These are phyloP conservation scores for Hirsutella minnesotensis DNA, from an alignment of 2,329 filamentous ascomycete species.

Conservation along the genomic window DNA sequence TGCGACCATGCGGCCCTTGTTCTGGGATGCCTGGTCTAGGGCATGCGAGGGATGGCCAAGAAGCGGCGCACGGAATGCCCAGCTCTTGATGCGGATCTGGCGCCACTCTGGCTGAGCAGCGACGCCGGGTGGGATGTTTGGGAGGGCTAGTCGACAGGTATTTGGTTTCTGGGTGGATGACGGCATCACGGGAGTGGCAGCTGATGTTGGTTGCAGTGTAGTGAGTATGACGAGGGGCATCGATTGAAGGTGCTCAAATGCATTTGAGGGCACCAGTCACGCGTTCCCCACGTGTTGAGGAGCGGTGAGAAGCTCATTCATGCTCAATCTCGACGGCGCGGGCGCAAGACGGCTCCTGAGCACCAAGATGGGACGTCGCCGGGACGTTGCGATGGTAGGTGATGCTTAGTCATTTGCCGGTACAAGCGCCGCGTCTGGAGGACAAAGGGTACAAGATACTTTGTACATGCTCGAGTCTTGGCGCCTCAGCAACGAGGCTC, in stretches of 20 bases:
- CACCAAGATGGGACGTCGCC: slow-evolving; percentile 1
- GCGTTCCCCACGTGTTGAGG: background rate
- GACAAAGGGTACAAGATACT: too few species aligned
- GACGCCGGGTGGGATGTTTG: background rate
- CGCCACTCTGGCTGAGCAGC: background rate
- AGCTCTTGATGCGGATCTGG: background rate
- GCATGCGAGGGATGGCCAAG: background rate
- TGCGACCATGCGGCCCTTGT: background rate
- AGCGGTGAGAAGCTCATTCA: background rate
- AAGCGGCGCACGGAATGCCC: background rate
- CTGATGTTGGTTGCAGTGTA: background rate
- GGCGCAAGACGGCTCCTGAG: background rate
- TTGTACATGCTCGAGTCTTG: too few species aligned
- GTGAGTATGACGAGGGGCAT: too few species aligned
- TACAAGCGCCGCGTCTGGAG: too few species aligned
- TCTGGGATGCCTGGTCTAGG: background rate
- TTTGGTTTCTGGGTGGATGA: background rate
- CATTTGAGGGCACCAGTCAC: background rate
- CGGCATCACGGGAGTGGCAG: slow-evolving; percentile 1
- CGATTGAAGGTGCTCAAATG: too few species aligned
- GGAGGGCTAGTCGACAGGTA: background rate
- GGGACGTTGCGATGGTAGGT: background rate
- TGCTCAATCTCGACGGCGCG: background rate
- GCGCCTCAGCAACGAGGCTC: too few species aligned
- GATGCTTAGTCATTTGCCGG: background rate